These are phyloP conservation scores for Claviceps maximensis DNA, from an alignment of 2,329 filamentous ascomycete species.

Conservation along the genomic window DNA sequence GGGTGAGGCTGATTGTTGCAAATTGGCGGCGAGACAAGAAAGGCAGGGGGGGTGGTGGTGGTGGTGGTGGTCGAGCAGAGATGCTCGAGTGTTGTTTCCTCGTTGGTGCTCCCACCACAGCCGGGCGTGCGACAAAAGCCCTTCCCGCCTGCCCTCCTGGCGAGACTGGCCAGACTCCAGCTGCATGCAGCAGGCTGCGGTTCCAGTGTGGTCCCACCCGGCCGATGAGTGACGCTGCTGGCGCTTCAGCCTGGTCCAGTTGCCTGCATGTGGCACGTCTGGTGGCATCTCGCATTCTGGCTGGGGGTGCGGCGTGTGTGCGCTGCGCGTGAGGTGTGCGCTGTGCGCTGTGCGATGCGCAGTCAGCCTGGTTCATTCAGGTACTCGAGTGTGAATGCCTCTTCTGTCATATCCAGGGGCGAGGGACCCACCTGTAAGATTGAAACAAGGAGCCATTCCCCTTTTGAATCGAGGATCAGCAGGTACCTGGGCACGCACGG, in stretches of 20 bases:
- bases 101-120: not conserved
- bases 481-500: not conserved
- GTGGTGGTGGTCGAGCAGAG: not conserved
- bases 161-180: not conserved
- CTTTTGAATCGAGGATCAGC: not conserved
- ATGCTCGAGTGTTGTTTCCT: too few species aligned
- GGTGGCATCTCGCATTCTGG: too few species aligned
- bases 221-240: conserved; percentile 1
- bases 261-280: too few species aligned
- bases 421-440: not conserved
- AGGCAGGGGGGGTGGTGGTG: not conserved
- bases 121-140: conserved; percentile 3
- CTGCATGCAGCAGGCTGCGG: not conserved
- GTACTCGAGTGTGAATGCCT: not conserved
- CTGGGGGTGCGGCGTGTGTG: too few species aligned
- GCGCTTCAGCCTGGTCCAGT: not conserved
- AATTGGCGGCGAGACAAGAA: not conserved
- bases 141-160: not conserved
- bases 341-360: too few species aligned
- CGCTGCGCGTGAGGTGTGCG: too few species aligned
- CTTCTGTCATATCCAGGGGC: not conserved
- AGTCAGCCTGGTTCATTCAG: not conserved
- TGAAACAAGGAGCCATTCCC: not conserved
- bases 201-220: not conserved
- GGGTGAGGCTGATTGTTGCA: not conserved